Evolutionary conservation across 2,329 filamentous ascomycete genomes (phyloP).

Genomic region (Ceratocystis eucalypticola): DNA sequence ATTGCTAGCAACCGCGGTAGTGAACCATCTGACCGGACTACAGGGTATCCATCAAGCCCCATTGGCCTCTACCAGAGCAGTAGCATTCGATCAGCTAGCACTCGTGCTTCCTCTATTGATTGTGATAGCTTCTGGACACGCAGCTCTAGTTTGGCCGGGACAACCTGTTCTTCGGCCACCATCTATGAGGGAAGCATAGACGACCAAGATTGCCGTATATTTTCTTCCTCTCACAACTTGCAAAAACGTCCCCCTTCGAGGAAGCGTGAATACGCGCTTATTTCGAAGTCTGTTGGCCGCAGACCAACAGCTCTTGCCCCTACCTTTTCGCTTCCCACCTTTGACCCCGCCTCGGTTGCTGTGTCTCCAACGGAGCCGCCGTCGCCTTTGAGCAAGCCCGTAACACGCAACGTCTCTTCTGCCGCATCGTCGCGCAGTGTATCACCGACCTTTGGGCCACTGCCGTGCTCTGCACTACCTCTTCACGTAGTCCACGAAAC

Average conservation of each 20-base stretch:
- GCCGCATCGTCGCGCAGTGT: conserved; percentile 1
- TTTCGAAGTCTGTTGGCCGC: conserved; percentile 9
- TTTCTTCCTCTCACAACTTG: background rate
- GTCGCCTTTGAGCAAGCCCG: background rate
- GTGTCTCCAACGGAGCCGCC: background rate
- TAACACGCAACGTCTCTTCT: background rate
- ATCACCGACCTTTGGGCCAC: background rate
- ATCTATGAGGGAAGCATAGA: conserved; percentile 12
- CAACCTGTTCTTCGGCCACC: conserved; percentile 12
- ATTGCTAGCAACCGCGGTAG: background rate
- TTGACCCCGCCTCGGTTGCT: conserved; percentile 3
- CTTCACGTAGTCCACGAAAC: conserved; percentile 1
- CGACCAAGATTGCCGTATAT: background rate
- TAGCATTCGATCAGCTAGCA: conserved; percentile 13
- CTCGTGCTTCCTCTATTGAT: conserved; percentile 4
- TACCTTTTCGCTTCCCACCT: background rate
- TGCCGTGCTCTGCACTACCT: background rate
- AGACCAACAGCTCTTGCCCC: background rate
- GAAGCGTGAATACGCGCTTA: conserved; percentile 12
- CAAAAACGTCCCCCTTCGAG: background rate
- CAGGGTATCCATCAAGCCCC: background rate
- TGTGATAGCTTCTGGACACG: conserved; percentile 9
- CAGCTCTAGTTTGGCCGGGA: conserved; percentile 10
- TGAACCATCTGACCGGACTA: background rate
- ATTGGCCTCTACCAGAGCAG: conserved; percentile 10